Conservation (phyloP, 371 early-diverging fungal genomes). For the Lichtheimia ornata region DNA sequence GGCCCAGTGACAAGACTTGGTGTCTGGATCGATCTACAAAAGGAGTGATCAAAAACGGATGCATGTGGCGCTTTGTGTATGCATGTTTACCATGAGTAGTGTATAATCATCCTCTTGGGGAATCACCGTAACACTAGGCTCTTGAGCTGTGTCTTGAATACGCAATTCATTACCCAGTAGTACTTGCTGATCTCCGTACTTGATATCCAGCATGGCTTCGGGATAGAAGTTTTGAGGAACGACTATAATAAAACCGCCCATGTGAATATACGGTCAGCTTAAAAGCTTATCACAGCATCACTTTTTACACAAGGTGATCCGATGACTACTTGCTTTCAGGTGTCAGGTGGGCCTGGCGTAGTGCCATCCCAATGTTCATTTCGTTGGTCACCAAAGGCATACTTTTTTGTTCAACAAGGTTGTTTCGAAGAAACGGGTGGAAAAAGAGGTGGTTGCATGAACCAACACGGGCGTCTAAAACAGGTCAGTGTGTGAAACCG, state of each 20-base stretch:
- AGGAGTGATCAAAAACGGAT: background rate
- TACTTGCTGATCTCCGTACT: background rate
- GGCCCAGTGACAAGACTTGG: constrained; percentile 4
- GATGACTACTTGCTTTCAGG: background rate
- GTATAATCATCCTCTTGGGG: background rate
- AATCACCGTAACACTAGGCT: background rate
- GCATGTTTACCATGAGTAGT: background rate
- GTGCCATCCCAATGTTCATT: background rate
- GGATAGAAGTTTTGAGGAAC: constrained; percentile 2
- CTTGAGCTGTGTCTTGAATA: background rate
- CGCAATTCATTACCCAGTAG: background rate
- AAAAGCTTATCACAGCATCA: background rate
- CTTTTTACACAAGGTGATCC: background rate
- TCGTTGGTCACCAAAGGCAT: background rate
- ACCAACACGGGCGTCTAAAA: too few species aligned
- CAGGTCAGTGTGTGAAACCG: too few species aligned
- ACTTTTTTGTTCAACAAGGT: background rate
- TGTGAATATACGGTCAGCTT: background rate
- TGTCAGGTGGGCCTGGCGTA: background rate
- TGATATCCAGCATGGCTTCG: constrained; percentile 5
- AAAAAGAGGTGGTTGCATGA: background rate
- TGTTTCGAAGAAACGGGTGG: background rate
- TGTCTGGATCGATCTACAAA: constrained; percentile 1
- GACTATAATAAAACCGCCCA: background rate
- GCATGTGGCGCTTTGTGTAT: background rate